Evolutionary conservation across 129 eudicot species (phyloP).

Genomic region (Helianthus annuus): HanXRQr2.0-SUNRISE NC_035438.2:28236105-28236604

Average conservation of each 20-base stretch:
- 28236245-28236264: constrained; percentile 96
- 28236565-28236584: background rate
- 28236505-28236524: background rate
- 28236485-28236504: constrained; percentile 9
- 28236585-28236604: background rate
- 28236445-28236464: constrained; percentile 6
- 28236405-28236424: constrained; percentile 30
- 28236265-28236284: constrained; percentile 90
- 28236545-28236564: constrained; percentile 15
- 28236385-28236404: constrained; percentile 30
- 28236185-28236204: constrained; percentile 21
- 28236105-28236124: constrained; percentile 65
- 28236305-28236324: constrained; percentile 51
- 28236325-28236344: constrained; percentile 74
- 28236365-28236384: constrained; percentile 41
- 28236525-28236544: background rate
- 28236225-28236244: constrained; percentile 63
- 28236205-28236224: constrained; percentile 44
- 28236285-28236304: constrained; percentile 49
- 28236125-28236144: constrained; percentile 37
- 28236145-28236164: constrained; percentile 9
- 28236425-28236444: constrained; percentile 16
- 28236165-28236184: constrained; percentile 9
- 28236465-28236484: constrained; percentile 28
- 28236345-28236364: constrained; percentile 51